These are phyloP conservation scores for Starmerella roubikii DNA, from an alignment of 805 yeast species.

Conservation along the genomic window DNA sequence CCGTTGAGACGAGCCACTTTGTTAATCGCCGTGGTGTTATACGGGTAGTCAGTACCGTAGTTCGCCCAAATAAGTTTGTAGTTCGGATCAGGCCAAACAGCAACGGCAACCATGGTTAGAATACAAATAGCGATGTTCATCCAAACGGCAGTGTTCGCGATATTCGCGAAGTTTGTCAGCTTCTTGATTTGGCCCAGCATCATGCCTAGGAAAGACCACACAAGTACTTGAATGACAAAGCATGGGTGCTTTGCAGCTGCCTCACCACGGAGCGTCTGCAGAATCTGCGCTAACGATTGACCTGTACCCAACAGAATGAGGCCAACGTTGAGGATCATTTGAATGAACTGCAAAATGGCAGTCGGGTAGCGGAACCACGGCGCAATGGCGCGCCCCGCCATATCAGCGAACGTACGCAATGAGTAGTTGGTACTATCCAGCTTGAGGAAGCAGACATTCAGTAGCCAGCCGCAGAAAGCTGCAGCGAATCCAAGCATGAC, in stretches of 20 bases:
- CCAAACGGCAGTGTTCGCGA: constrained; percentile 37
- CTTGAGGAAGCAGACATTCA: constrained; percentile 28
- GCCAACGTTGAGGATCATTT: constrained; percentile 34
- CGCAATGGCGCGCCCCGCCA: constrained; percentile 32
- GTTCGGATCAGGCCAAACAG: constrained; percentile 6
- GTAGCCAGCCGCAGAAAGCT: constrained; percentile 31
- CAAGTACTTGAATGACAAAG: constrained; percentile 31
- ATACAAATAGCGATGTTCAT: constrained; percentile 34
- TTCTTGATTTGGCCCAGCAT: constrained; percentile 32
- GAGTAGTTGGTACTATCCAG: constrained; percentile 35
- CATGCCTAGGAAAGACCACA: constrained; percentile 35
- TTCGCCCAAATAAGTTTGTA: background rate
- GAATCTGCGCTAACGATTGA: no score
- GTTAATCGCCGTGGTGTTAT: background rate
- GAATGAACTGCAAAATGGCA: constrained; percentile 31
- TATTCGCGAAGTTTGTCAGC: constrained; percentile 29
- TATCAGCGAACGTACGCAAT: constrained; percentile 31
- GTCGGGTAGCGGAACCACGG: constrained; percentile 25
- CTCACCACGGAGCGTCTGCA: no score
- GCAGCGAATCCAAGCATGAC: constrained; percentile 32
- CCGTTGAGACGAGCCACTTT: no score
- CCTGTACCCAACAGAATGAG: constrained; percentile 32
- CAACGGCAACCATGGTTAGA: constrained; percentile 34
- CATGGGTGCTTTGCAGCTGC: no score
- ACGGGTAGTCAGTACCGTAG: background rate